A percentile compares a stretch with the other conserved stretches of the same genome.
Evolutionary conservation across 73 alveolate species (phyloP).

Genomic region (Breviolum minutum): DNA sequence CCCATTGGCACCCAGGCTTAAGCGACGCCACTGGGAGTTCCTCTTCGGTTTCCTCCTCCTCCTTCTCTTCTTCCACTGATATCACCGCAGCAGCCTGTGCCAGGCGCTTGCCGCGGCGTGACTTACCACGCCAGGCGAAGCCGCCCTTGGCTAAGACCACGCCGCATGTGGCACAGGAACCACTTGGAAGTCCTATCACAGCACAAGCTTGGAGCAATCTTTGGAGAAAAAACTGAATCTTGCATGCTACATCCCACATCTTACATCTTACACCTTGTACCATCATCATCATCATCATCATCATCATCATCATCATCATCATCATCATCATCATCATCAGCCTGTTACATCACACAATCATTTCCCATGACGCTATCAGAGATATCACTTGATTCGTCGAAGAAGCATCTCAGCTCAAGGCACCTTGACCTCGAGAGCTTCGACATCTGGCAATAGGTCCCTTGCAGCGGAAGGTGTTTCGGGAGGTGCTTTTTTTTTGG

Average conservation of each 20-base stretch:
- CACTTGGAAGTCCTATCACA: not conserved
- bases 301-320: too few species aligned
- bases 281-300: too few species aligned
- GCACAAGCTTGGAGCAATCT: not conserved
- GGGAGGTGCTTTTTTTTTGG: too few species aligned
- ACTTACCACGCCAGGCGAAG: not conserved
- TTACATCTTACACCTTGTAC: not conserved
- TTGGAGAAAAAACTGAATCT: not conserved
- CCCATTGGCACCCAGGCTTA: not conserved
- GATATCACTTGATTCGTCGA: too few species aligned
- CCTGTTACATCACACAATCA: too few species aligned
- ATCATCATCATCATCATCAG: too few species aligned
- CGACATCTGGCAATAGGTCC: too few species aligned
- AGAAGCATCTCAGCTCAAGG: too few species aligned
- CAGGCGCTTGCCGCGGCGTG: conserved; percentile 15
- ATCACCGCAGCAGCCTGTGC: not conserved
- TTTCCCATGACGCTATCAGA: too few species aligned
- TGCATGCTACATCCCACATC: not conserved
- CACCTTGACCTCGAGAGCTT: too few species aligned
- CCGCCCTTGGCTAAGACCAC: not conserved
- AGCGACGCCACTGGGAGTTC: not conserved
- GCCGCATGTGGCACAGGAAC: not conserved
- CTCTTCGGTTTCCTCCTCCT: conserved; percentile 9
- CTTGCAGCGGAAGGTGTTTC: too few species aligned
- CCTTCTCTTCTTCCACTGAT: conserved; percentile 12